phyloP scores from a whole-genome alignment of 1,139 yeast genomes.

The Yamadazyma siamensis region DNA sequence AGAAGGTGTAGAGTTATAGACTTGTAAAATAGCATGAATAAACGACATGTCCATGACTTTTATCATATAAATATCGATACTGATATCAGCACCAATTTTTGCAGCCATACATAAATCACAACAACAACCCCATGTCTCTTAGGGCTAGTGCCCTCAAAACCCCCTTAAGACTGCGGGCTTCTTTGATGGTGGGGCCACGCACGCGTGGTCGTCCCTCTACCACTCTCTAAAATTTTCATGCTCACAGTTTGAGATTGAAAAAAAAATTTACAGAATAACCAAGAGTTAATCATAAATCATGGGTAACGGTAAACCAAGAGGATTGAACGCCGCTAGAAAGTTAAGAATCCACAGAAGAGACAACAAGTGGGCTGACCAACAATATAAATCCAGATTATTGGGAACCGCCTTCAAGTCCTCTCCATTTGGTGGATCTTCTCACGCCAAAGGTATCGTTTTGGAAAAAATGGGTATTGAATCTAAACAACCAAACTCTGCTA shows the following conservation, averaged over 20 bases:
- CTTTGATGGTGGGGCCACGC: slow-evolving; percentile 1
- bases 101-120: too few species aligned
- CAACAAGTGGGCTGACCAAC: slow-evolving; percentile 99
- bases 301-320: slow-evolving; percentile 97
- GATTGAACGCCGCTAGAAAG: slow-evolving; percentile 99
- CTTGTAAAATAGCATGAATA: too few species aligned
- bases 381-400: slow-evolving; percentile 97
- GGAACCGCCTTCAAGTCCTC: slow-evolving; percentile 99
- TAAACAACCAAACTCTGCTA: slow-evolving; percentile 99
- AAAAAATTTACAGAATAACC: slow-evolving; percentile 6
- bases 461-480: slow-evolving; percentile 99
- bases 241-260: slow-evolving; percentile 3
- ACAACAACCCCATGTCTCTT: background rate
- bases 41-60: too few species aligned
- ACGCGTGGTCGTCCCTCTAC: slow-evolving; percentile 2
- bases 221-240: slow-evolving; percentile 6
- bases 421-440: slow-evolving; percentile 99
- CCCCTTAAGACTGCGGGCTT: slow-evolving; percentile 2
- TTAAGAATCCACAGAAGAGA: slow-evolving; percentile 99
- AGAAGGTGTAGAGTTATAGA: slow-evolving; percentile 4
- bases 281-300: slow-evolving; percentile 34
- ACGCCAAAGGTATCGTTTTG: slow-evolving; percentile 99
- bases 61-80: too few species aligned
- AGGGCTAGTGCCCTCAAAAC: slow-evolving; percentile 1
- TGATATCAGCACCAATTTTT: too few species aligned